A percentile compares a stretch with the other conserved stretches of the same genome.
Conservation (phyloP, 2,329 filamentous ascomycete species). For the Fusarium luffae region DNA sequence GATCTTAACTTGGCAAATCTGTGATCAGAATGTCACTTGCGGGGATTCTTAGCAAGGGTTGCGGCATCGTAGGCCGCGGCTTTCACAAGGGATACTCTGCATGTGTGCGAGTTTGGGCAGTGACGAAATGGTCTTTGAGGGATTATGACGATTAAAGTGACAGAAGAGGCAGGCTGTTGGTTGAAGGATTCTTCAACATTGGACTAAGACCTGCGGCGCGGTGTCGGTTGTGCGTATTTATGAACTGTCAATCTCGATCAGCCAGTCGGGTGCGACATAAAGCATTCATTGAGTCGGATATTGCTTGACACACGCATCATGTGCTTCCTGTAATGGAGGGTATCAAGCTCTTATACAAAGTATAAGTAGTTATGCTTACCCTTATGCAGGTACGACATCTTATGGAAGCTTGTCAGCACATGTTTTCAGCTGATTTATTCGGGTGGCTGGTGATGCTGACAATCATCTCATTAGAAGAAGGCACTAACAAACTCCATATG, state of each 20-base stretch:
- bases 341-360: neutral
- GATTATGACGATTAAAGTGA: conserved; percentile 18
- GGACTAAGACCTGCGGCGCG: neutral
- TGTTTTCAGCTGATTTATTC: neutral
- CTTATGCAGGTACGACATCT: conserved; percentile 15
- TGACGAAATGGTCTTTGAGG: neutral
- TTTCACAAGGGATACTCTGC: conserved; percentile 16
- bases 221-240: conserved; percentile 1
- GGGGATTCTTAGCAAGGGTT: conserved; percentile 17
- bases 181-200: conserved; percentile 1
- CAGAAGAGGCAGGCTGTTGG: conserved; percentile 7
- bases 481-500: neutral
- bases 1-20: conserved; percentile 29
- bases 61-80: conserved; percentile 33
- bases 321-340: neutral
- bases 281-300: neutral
- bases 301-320: neutral
- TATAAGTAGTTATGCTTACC: conserved; percentile 6
- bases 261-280: neutral
- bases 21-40: conserved; percentile 20
- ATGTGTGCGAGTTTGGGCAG: conserved; percentile 15
- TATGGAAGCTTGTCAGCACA: neutral
- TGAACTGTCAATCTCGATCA: neutral
- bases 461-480: neutral
- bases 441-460: neutral